phyloP scores from a whole-genome alignment of 192 early-diverging fungal genomes.

The Backusella luteola region DNA sequence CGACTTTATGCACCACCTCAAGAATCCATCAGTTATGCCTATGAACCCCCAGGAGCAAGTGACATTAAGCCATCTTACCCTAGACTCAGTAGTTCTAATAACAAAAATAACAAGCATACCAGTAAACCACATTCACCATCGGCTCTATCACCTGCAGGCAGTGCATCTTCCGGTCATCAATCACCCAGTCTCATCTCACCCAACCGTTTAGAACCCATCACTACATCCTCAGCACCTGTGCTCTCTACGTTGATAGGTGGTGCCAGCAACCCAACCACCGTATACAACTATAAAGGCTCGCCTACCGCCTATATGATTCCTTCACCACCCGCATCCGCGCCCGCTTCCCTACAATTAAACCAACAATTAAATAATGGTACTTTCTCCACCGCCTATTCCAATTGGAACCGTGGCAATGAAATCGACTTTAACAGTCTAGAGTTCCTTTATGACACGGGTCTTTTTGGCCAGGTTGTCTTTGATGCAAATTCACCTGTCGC shows the following conservation, averaged over 20 bases:
- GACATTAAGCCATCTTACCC: background rate
- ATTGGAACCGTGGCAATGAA: background rate
- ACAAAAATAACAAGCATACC: background rate
- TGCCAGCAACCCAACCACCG: background rate
- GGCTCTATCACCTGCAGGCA: background rate
- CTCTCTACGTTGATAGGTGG: background rate
- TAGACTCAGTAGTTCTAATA: background rate
- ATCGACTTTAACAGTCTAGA: slow-evolving; percentile 32
- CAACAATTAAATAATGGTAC: background rate
- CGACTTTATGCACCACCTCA: slow-evolving; percentile 13
- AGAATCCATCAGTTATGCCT: background rate
- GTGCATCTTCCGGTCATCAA: background rate
- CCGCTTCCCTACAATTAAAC: background rate
- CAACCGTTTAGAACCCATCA: background rate
- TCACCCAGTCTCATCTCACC: background rate
- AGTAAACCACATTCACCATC: background rate
- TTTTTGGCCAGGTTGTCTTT: slow-evolving; percentile 34
- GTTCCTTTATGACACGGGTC: slow-evolving; percentile 24
- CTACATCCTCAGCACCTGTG: background rate
- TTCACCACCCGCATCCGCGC: background rate
- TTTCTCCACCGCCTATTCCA: background rate
- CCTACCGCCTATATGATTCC: background rate
- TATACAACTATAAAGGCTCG: background rate
- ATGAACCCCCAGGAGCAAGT: background rate
- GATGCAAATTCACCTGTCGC: slow-evolving; percentile 13